Conservation (phyloP, 164 flowering plant genomes). For the Umbilicus rupestris region DNA sequence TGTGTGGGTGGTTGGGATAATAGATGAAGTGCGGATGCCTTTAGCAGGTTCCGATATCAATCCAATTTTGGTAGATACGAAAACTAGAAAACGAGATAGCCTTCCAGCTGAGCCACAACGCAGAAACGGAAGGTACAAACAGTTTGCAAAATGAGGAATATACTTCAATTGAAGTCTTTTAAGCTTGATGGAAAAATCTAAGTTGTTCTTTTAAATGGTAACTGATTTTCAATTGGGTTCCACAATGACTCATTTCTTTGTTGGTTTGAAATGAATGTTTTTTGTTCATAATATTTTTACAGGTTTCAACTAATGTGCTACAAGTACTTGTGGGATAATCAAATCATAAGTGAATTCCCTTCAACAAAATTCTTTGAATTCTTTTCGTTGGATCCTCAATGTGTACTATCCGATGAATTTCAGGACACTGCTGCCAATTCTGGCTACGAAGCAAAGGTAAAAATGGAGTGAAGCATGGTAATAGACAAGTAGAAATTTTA, state of each 20-base stretch:
- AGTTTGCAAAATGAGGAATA: background rate
- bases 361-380: constrained; percentile 33
- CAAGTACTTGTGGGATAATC: constrained; percentile 72
- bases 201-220: background rate
- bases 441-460: constrained; percentile 56
- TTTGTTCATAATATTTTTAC: constrained; percentile 14
- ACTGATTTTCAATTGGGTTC: background rate
- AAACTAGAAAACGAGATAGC: constrained; percentile 52
- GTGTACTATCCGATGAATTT: constrained; percentile 45
- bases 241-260: background rate
- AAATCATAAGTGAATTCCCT: constrained; percentile 46
- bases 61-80: constrained; percentile 59
- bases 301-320: constrained; percentile 93
- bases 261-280: background rate
- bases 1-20: constrained; percentile 68
- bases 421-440: constrained; percentile 30
- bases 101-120: constrained; percentile 72
- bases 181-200: background rate
- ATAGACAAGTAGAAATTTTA: background rate
- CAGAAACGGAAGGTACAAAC: constrained; percentile 70
- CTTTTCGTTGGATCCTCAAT: constrained; percentile 51
- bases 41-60: constrained; percentile 19
- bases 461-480: background rate
- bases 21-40: constrained; percentile 75
- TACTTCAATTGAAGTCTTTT: background rate